phyloP scores from a whole-genome alignment of 73 alveolate species.

The Blepharisma stoltei region DNA sequence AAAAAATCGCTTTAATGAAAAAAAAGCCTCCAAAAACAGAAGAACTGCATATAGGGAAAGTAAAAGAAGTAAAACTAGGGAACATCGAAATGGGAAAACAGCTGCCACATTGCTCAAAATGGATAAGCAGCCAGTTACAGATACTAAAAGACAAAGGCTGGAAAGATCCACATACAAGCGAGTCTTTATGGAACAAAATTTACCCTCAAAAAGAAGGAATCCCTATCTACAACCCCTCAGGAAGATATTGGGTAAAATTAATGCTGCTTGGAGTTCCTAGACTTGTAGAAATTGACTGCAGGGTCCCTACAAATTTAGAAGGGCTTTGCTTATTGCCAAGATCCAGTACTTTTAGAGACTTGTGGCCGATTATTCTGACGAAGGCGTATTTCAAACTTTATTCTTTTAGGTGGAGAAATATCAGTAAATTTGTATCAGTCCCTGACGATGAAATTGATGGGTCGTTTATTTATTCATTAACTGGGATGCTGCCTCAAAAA shows the following conservation, averaged over 20 bases:
- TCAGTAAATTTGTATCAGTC: constrained; percentile 28
- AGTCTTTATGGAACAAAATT: constrained; percentile 86
- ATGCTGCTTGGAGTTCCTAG: constrained; percentile 93
- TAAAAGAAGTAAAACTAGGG: constrained; percentile 57
- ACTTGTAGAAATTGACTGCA: constrained; percentile 89
- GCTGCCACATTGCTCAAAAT: constrained; percentile 82
- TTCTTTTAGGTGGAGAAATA: constrained; percentile 81
- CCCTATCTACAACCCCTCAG: constrained; percentile 91
- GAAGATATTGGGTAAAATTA: constrained; percentile 91
- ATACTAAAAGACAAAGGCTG: constrained; percentile 91
- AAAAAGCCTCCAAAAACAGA: constrained; percentile 53
- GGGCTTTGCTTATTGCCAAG: constrained; percentile 87
- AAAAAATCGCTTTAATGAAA: constrained; percentile 63
- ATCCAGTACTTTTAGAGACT: constrained; percentile 72
- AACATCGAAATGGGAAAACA: constrained; percentile 67
- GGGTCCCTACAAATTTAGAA: constrained; percentile 89
- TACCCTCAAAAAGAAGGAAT: constrained; percentile 97
- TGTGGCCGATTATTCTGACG: constrained; percentile 91
- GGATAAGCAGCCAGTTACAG: constrained; percentile 94
- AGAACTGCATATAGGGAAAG: constrained; percentile 46
- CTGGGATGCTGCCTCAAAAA: constrained; percentile 94
- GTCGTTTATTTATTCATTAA: constrained; percentile 85
- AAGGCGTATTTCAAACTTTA: constrained; percentile 91
- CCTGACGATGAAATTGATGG: constrained; percentile 82
- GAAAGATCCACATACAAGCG: constrained; percentile 82